A percentile compares a stretch with the other conserved stretches of the same genome.
Evolutionary conservation across 306 rosid genomes (phyloP).

Genomic region (Cicer cuneatum): DNA sequence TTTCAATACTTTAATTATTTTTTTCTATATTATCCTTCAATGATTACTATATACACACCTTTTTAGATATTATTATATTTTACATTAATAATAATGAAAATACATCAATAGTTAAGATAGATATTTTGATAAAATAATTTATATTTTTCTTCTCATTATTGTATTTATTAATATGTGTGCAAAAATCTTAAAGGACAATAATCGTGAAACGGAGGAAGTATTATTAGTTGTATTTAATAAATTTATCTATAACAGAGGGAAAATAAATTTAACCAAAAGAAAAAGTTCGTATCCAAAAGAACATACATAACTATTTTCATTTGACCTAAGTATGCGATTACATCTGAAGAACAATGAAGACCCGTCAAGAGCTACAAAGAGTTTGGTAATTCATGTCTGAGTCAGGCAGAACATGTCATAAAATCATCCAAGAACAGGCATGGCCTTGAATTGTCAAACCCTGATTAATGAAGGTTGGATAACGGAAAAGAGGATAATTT

Average conservation of each 20-base stretch:
- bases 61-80: no score
- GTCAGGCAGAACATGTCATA: background rate
- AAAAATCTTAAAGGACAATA: no score
- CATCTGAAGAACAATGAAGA: background rate
- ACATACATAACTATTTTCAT: background rate
- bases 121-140: no score
- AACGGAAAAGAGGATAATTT: constrained; percentile 21
- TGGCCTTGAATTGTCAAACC: background rate
- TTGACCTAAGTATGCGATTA: background rate
- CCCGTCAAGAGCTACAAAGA: background rate
- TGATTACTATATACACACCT: no score
- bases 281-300: background rate
- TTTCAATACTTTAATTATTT: no score
- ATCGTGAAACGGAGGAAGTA: no score
- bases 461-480: constrained; percentile 18
- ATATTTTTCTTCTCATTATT: no score
- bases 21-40: no score
- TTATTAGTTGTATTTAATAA: background rate
- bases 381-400: background rate
- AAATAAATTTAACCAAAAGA: background rate
- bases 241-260: background rate
- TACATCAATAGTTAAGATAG: no score
- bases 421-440: background rate
- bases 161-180: no score
- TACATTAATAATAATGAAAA: no score